A percentile compares a stretch with the other conserved stretches of the same genome.
These are phyloP conservation scores for Thermomyces lanuginosus DNA, from an alignment of 2,329 filamentous ascomycete genomes.

Conservation along the genomic window DNA sequence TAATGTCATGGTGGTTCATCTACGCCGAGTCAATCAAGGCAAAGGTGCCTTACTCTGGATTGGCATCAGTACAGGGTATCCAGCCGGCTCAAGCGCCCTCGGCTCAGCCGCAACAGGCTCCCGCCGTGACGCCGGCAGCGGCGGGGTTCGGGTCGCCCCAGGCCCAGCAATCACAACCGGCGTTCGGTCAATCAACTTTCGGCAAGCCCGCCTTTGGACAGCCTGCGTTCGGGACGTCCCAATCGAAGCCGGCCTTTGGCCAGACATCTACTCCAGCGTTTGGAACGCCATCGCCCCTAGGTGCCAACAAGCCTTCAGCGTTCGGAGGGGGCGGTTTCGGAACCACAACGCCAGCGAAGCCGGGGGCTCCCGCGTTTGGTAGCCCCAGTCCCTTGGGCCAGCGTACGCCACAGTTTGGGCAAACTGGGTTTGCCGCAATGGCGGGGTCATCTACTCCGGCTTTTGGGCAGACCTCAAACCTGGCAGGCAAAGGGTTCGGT, in stretches of 20 bases:
- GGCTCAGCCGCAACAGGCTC: constrained; percentile 8
- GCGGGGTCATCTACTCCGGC: constrained; percentile 7
- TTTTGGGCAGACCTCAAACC: constrained; percentile 14
- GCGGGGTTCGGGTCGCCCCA: constrained; percentile 6
- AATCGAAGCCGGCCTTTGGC: constrained; percentile 13
- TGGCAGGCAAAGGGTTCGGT: constrained; percentile 6
- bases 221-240: constrained; percentile 16
- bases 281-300: constrained; percentile 4
- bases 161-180: constrained; percentile 1
- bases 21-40: constrained; percentile 73
- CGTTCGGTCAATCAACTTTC: constrained; percentile 13
- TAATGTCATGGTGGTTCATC: constrained; percentile 80
- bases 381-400: constrained; percentile 17
- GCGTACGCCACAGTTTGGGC: constrained; percentile 16
- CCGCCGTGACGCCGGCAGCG: constrained; percentile 4
- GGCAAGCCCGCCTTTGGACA: constrained; percentile 13
- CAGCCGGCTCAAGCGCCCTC: constrained; percentile 9
- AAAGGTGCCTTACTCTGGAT: constrained; percentile 55
- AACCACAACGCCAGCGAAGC: too few species aligned
- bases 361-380: constrained; percentile 23
- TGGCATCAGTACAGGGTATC: constrained; percentile 30
- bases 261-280: constrained; percentile 9
- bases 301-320: constrained; percentile 9
- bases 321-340: constrained; percentile 11
- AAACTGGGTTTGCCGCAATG: constrained; percentile 14